These are phyloP conservation scores for Metarhizium album DNA, from an alignment of 2,329 filamentous ascomycete genomes.

Conservation along the genomic window DNA sequence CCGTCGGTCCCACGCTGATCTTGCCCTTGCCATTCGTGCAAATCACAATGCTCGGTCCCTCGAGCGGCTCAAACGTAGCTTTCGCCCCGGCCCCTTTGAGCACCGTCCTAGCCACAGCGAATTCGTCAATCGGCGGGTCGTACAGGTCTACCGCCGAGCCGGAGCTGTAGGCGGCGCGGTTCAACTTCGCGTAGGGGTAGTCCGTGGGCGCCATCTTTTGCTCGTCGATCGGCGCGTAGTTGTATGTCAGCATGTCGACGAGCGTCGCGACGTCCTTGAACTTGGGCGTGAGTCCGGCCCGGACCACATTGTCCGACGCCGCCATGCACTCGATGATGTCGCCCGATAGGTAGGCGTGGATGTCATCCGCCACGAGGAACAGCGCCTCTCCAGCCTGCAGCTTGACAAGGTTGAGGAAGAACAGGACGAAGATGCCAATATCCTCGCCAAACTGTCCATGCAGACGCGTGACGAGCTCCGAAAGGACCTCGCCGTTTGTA, in stretches of 20 bases:
- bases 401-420: slow-evolving; percentile 93
- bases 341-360: slow-evolving; percentile 86
- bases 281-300: slow-evolving; percentile 94
- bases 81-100: slow-evolving; percentile 64
- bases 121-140: slow-evolving; percentile 94
- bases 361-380: slow-evolving; percentile 93
- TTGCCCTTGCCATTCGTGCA: slow-evolving; percentile 76
- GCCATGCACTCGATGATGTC: slow-evolving; percentile 99
- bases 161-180: slow-evolving; percentile 70
- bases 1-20: slow-evolving; percentile 76
- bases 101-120: slow-evolving; percentile 74
- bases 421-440: slow-evolving; percentile 87
- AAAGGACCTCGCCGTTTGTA: slow-evolving; percentile 57
- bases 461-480: slow-evolving; percentile 65
- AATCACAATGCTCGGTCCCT: slow-evolving; percentile 85
- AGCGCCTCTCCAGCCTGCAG: slow-evolving; percentile 84
- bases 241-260: slow-evolving; percentile 87
- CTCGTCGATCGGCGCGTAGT: slow-evolving; percentile 84
- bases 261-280: slow-evolving; percentile 93
- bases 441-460: slow-evolving; percentile 80
- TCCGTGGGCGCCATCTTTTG: slow-evolving; percentile 85
- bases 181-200: slow-evolving; percentile 78
- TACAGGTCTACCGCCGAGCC: slow-evolving; percentile 66
- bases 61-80: slow-evolving; percentile 76
- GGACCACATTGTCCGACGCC: slow-evolving; percentile 95